phyloP scores from a whole-genome alignment of 768 basidiomycete species.

The Boletus barrowsii region DNA sequence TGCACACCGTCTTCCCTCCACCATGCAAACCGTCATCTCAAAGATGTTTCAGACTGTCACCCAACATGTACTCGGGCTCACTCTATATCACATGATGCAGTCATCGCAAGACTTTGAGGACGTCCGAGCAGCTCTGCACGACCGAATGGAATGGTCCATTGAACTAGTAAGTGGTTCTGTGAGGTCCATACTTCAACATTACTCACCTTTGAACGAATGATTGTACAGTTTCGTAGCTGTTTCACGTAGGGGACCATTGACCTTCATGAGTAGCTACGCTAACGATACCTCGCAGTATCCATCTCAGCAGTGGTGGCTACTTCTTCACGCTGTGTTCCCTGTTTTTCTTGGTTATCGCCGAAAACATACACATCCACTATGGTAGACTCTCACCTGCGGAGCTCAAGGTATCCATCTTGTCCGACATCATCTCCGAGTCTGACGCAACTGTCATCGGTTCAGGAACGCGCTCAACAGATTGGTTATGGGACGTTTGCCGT shows the following conservation, averaged over 20 bases:
- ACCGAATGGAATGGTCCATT: constrained; percentile 19
- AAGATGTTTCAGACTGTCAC: background rate
- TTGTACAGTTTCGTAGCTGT: constrained; percentile 12
- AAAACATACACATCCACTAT: constrained; percentile 18
- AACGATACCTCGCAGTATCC: constrained; percentile 15
- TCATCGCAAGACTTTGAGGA: constrained; percentile 22
- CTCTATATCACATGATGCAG: constrained; percentile 16
- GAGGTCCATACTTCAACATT: background rate
- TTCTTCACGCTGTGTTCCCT: constrained; percentile 13
- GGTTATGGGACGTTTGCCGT: constrained; percentile 16
- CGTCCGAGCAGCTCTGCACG: constrained; percentile 14
- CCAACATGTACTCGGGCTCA: constrained; percentile 4
- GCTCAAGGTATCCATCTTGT: constrained; percentile 20
- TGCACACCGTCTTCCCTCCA: background rate
- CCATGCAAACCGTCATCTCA: constrained; percentile 7
- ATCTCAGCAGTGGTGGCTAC: constrained; percentile 4
- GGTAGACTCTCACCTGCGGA: constrained; percentile 21
- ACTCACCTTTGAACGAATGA: background rate
- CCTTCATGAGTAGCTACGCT: background rate
- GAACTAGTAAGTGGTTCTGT: constrained; percentile 15
- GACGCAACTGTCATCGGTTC: background rate
- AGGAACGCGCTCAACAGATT: constrained; percentile 14
- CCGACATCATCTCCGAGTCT: background rate
- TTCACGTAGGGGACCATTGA: constrained; percentile 9
- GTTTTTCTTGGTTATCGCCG: constrained; percentile 17